phyloP scores from a whole-genome alignment of 1,139 yeast genomes.

The Arxiozyma telluris region DNA sequence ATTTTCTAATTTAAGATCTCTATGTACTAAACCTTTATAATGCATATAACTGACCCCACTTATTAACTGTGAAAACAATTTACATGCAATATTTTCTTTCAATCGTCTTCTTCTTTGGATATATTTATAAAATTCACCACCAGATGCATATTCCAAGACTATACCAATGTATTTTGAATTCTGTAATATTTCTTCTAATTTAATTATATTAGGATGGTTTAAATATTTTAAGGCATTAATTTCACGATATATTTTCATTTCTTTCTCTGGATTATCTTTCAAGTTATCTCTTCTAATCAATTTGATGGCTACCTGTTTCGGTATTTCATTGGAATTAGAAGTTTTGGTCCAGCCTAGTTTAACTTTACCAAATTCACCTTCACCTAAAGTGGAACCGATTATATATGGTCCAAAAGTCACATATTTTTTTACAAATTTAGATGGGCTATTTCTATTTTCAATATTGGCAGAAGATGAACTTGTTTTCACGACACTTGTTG shows the following conservation, averaged over 20 bases:
- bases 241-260: constrained; percentile 84
- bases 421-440: constrained; percentile 35
- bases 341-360: constrained; percentile 80
- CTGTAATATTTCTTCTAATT: constrained; percentile 84
- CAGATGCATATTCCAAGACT: constrained; percentile 91
- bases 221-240: constrained; percentile 80
- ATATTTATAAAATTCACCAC: constrained; percentile 93
- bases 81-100: constrained; percentile 78
- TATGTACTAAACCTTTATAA: constrained; percentile 56
- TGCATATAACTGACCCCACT: constrained; percentile 89
- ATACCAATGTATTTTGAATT: constrained; percentile 93
- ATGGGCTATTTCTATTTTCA: neutral
- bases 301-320: constrained; percentile 84
- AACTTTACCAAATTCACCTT: constrained; percentile 96
- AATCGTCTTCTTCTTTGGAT: constrained; percentile 78
- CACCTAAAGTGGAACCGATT: constrained; percentile 91
- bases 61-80: constrained; percentile 83
- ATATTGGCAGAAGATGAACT: neutral
- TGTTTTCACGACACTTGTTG: neutral
- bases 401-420: constrained; percentile 68
- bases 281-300: constrained; percentile 80
- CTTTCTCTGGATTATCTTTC: constrained; percentile 74
- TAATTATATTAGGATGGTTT: constrained; percentile 89
- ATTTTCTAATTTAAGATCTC: constrained; percentile 70
- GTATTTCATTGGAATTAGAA: constrained; percentile 5